Base-by-base conservation (phyloP, 306 rosid species). In the Senna siamea region DNA sequence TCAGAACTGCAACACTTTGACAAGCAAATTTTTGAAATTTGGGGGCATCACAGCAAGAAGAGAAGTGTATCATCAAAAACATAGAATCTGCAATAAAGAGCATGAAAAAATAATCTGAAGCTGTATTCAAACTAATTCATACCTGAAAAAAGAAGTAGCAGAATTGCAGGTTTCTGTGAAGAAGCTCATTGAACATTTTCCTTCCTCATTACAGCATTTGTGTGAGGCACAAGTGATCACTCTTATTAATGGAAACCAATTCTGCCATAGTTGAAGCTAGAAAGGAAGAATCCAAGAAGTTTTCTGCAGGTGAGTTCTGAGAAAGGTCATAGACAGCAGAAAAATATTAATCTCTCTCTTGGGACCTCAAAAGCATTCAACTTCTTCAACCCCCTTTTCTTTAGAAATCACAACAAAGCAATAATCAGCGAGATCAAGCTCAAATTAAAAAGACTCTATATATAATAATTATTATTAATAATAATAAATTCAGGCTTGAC, bases 401-500 rank as follows among this genome's bases (percentile, higher is more conserved):
- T 78, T 71, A 73, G 87, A 86, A 82, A 4, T 37, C 8, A 84
- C 83, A 81, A 84, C 65, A 83, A 81, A 77, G 79, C 70, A 79
- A 78, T 38, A 62, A 62, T 22, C 66, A 62, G 68, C 43, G 18
- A 62, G 48, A 9, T 37, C 56, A 64, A 46, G 30, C 75, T 74
- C 69, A 66, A 64, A 62, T 5, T 60, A 43, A 18, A 37, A 74
- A 78, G 78, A 78, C 57, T 79, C 38, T 54, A 17, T 41, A 41
- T 41, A 41, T 22, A 86, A 78, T 77, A 73, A 70, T 77, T 72
- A 64, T 78, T 69, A 79, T 30, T n/a, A n/a, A 59, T 59, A 60
- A 40, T 91, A 84, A 90, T 90, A 81, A n/a, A 93, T 89, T 90
- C 85, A 79, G 82, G 78, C 66, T 78, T 87, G 96, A 89, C 97